phyloP scores from a whole-genome alignment of 495 filamentous ascomycete genomes.

The Cryomyces minteri region DNA sequence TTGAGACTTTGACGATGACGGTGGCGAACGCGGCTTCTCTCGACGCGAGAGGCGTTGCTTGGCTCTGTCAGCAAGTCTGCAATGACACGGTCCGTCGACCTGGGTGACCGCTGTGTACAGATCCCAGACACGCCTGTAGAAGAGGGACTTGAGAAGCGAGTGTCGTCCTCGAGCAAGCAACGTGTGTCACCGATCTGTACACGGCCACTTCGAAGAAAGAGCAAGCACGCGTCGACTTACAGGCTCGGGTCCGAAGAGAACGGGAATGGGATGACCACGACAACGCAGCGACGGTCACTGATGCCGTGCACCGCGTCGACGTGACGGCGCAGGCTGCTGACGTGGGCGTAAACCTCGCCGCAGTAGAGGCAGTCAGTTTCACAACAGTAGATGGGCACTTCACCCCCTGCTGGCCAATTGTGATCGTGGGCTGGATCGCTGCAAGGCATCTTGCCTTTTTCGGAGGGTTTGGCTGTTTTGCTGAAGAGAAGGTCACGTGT shows the following conservation, averaged over 20 bases:
- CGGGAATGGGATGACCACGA: not conserved
- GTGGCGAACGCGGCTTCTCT: too few relatives aligned
- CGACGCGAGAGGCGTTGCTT: too few relatives aligned
- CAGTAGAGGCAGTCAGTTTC: constrained; percentile 4
- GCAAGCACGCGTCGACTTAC: not conserved
- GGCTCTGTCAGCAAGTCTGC: too few relatives aligned
- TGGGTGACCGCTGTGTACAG: too few relatives aligned
- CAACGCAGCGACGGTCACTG: not conserved
- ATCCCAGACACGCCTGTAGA: too few relatives aligned
- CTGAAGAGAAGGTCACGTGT: too few relatives aligned
- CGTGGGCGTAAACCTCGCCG: not conserved
- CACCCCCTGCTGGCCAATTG: constrained; percentile 1
- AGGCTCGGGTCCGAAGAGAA: not conserved
- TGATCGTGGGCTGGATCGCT: not conserved
- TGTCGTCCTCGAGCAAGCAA: not conserved
- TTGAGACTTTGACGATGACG: too few relatives aligned
- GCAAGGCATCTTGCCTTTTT: constrained; percentile 1
- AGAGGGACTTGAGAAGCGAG: too few relatives aligned
- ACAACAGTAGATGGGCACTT: constrained; percentile 1
- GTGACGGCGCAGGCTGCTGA: not conserved
- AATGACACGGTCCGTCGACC: too few relatives aligned
- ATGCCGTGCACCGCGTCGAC: not conserved
- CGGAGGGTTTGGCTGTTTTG: too few relatives aligned
- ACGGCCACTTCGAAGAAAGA: not conserved
- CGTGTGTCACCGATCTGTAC: not conserved